Conservation (phyloP, 306 rosid species). For the Rosa persica region DNA sequence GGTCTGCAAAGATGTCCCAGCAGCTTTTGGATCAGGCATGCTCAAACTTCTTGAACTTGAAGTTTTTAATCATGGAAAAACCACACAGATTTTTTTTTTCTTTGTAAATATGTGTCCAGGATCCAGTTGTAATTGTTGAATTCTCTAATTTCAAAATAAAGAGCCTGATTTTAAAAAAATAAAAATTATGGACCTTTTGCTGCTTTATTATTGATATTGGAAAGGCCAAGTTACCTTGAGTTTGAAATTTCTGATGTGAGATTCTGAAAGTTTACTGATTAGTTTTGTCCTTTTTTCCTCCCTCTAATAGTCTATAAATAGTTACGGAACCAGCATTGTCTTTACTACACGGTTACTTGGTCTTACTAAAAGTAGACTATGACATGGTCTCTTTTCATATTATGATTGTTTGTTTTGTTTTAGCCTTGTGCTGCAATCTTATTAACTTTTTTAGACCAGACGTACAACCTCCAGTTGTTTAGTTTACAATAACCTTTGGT, state of each 20-base stretch:
- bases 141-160: neutral
- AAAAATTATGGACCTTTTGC: neutral
- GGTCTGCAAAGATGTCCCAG: slow-evolving; percentile 76
- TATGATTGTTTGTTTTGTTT: neutral
- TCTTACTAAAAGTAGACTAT: too few relatives aligned
- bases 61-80: neutral
- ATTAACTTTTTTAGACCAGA: neutral
- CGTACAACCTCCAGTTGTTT: slow-evolving; percentile 15
- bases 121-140: neutral
- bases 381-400: neutral
- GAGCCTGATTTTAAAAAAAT: neutral
- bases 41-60: slow-evolving; percentile 24
- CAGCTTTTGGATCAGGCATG: slow-evolving; percentile 87
- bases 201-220: neutral
- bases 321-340: neutral
- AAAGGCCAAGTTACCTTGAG: neutral
- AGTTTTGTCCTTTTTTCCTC: neutral
- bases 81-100: neutral
- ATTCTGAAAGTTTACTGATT: neutral
- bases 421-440: neutral
- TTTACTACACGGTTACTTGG: neutral
- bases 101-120: neutral
- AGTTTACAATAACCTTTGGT: slow-evolving; percentile 13
- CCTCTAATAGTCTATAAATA: neutral
- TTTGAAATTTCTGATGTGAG: neutral